Evolutionary conservation across 306 rosid species (phyloP), one percentile per base, ranked within the genome.

Genomic region (Fagus sylvatica): DNA sequence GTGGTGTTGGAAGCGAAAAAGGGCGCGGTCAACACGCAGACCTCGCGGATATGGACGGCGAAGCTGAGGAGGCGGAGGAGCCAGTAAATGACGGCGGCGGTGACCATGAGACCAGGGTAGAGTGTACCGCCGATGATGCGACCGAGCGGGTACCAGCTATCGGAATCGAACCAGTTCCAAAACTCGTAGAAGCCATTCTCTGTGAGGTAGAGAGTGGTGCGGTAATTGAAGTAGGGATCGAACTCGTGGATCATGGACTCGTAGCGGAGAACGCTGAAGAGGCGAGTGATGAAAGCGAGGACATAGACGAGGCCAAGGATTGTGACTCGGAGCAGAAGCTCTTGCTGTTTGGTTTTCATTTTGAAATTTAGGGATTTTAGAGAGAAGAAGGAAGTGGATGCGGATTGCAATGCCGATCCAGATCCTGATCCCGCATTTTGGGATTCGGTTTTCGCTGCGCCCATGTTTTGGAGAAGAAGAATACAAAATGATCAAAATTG

Each of bases 161-260:
- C 99, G 7, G 88, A 93, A 80, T 96, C 99, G 69, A 96, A 96
- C 99, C 99, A 96, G 84, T 93, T 96, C 99, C 99, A 96, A 86
- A 96, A 96, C 68, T 96, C 99, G 76, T 91, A 79, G 86, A 96
- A 93, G 51, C 99, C 99, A 5, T 93, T 82, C 74, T 85, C 74
- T 2, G 97, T 93, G 74, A 96, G 78, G 80, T 57, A 96, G 30
- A 96, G 85, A 2, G 99, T 96, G 17, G 98, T 93, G 0, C 99
- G 96, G 85, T 96, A 96, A 73, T 96, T 96, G 93, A 96, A 96
- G 81, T 96, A 96, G 7, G 99, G 99, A 43, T 96, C 99, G 74
- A 96, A 96, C 75, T 96, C 99, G 43, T 96, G 99, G 90, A 96
- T 96, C 99, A 96, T 96, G 57, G 99, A 96, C 74, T 96, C 99